Conservation (phyloP, 78 protist genomes). For the Dictyostelium citrinum region DNA sequence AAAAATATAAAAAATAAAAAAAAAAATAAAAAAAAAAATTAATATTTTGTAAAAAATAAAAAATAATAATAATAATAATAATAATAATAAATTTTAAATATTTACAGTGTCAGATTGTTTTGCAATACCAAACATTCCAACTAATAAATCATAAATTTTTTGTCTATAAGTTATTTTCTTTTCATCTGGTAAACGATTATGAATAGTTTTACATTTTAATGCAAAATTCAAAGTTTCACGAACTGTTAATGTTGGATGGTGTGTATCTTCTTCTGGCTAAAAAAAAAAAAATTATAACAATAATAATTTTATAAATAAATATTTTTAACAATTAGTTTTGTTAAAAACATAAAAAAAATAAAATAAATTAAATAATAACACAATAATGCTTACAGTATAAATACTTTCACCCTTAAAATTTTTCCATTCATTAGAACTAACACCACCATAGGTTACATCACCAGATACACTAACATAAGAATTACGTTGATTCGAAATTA, state of each 20-base stretch:
- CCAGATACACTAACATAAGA: constrained; percentile 36
- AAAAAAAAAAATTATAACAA: too few relatives aligned
- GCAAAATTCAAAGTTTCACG: constrained; percentile 54
- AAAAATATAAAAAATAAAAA: neutral
- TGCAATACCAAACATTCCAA: constrained; percentile 42
- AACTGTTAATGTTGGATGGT: constrained; percentile 63
- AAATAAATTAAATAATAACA: neutral
- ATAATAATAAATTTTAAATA: too few relatives aligned
- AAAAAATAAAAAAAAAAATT: neutral
- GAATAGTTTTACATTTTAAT: constrained; percentile 45
- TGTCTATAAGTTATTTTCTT: constrained; percentile 21
- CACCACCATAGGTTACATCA: constrained; percentile 44
- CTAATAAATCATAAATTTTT: constrained; percentile 9
- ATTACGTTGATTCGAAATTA: constrained; percentile 45
- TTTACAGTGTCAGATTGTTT: constrained; percentile 29
- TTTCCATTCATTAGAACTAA: neutral
- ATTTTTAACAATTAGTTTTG: too few relatives aligned
- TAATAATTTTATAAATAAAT: too few relatives aligned
- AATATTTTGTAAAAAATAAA: neutral
- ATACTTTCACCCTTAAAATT: constrained; percentile 35
- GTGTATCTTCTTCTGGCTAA: constrained; percentile 56
- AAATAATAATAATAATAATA: neutral
- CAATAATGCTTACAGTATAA: neutral
- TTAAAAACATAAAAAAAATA: too few relatives aligned
- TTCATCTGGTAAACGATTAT: constrained; percentile 6